These are phyloP conservation scores for Rhododendron ferrugineum DNA, from an alignment of 148 eudicot genomes.

Conservation along the genomic window DNA sequence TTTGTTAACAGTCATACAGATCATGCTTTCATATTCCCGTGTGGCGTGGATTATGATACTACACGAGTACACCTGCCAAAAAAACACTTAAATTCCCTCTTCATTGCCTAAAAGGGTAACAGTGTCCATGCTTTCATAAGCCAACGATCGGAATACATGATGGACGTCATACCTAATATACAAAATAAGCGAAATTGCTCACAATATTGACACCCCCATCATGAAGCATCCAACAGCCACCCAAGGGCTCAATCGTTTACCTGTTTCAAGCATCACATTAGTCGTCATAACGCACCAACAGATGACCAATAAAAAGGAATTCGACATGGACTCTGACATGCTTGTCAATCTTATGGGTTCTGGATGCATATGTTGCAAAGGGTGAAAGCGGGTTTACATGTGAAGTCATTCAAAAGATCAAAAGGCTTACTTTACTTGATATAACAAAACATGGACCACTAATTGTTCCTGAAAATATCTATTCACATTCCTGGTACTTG, in stretches of 20 bases:
- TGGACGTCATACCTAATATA: too few species aligned
- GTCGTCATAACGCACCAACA: neutral
- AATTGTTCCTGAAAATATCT: neutral
- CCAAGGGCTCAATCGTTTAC: constrained; percentile 88
- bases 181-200: too few species aligned
- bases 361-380: neutral
- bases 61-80: too few species aligned
- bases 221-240: constrained; percentile 71
- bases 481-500: neutral
- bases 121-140: too few species aligned
- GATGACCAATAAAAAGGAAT: neutral
- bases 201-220: constrained; percentile 60
- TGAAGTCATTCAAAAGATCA: neutral
- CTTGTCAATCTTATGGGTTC: neutral
- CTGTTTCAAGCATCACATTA: constrained; percentile 33
- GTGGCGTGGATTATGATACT: too few species aligned
- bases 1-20: too few species aligned
- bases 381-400: neutral
- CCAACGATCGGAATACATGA: too few species aligned
- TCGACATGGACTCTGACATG: neutral
- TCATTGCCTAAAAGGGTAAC: too few species aligned
- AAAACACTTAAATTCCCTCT: too few species aligned
- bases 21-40: too few species aligned
- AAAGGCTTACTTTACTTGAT: neutral
- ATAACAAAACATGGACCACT: neutral